These are phyloP conservation scores for Trichophyton equinum DNA, from an alignment of 2,329 filamentous ascomycete species.

Conservation along the genomic window DNA sequence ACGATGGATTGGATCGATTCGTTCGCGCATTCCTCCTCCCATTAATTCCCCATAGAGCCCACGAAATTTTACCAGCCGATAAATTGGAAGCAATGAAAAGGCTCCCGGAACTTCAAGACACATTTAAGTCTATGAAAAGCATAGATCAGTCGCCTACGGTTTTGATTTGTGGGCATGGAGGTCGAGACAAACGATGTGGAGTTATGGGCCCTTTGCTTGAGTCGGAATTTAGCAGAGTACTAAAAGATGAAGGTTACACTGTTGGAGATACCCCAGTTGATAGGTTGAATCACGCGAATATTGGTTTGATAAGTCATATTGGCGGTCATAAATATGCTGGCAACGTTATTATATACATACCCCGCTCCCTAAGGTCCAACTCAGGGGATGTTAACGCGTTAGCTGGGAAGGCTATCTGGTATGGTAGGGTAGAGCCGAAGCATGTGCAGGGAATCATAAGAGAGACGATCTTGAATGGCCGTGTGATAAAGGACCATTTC, in stretches of 20 bases:
- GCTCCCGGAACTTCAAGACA: slow-evolving; percentile 35
- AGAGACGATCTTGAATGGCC: slow-evolving; percentile 77
- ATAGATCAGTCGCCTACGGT: slow-evolving; percentile 48
- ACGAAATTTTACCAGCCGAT: slow-evolving; percentile 21
- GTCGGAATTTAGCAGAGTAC: slow-evolving; percentile 49
- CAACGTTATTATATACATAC: slow-evolving; percentile 75
- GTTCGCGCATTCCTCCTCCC: slow-evolving; percentile 32
- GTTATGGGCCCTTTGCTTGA: slow-evolving; percentile 61
- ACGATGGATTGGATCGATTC: slow-evolving; percentile 40
- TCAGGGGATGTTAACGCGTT: slow-evolving; percentile 13
- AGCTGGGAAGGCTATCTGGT: slow-evolving; percentile 55
- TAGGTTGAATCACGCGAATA: slow-evolving; percentile 24
- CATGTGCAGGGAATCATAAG: slow-evolving; percentile 82
- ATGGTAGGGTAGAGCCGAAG: slow-evolving; percentile 67
- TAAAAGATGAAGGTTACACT: slow-evolving; percentile 22
- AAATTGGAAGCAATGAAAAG: slow-evolving; percentile 29
- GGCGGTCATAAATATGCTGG: slow-evolving; percentile 93
- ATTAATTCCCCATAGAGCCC: slow-evolving; percentile 22
- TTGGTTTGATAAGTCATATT: slow-evolving; percentile 59
- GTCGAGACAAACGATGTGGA: slow-evolving; percentile 71
- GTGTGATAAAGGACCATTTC: slow-evolving; percentile 70
- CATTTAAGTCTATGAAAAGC: slow-evolving; percentile 51
- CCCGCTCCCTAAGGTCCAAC: slow-evolving; percentile 20
- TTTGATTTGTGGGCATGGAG: slow-evolving; percentile 77
- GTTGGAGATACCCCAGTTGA: slow-evolving; percentile 17